Base-by-base conservation (phyloP, 2,329 filamentous ascomycete genomes). In the Aspergillus felis region DNA sequence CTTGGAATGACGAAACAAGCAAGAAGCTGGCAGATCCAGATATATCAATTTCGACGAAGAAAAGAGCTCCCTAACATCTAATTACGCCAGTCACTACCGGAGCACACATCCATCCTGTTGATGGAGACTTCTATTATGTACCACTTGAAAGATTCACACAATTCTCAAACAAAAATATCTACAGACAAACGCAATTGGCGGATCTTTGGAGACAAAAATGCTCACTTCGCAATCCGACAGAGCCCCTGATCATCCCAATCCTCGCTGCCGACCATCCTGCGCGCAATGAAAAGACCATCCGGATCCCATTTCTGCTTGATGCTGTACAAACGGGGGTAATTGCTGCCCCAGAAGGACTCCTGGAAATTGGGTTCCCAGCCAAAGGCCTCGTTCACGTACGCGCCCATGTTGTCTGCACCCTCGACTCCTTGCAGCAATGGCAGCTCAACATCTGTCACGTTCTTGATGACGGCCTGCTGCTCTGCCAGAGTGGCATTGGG, bases 371-470 rank as follows among this genome's bases (percentile, higher is more conserved):
- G 70, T 61, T 78, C 74, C n/a, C 68, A 69, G 8, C 71, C 67
- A 58, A 77, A 70, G 4, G 75, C 75, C 59, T 75, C 72, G 50
- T 77, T 77, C 20, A 70, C 53, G 53, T 77, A 77, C 1, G 69
- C 65, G 12, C 73, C 74, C 62, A 67, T 67, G 24, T 59, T 12
- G 38, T 61, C 49, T 8, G 55, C 50, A 3, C 65, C 64, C 46
- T 67, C 64, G 6, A 68, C 58, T 14, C 60, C 59, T 3, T 58
- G 56, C 25, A 67, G 53, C 8, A 66, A 58, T n/a, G 61, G 61
- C 14, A 64, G 59, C 9, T 66, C 60, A 9, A 75, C 67, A 27
- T 71, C 63, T 9, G 70, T 72, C 12, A 71, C 53, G 29, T 69
- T 70, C 50, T 76, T 67, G 20, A 73, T 75, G 51, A 78, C 61